These are phyloP conservation scores for Carex sylvatica DNA, from an alignment of 202 grass and related monocot species.

Conservation along the genomic window DNA sequence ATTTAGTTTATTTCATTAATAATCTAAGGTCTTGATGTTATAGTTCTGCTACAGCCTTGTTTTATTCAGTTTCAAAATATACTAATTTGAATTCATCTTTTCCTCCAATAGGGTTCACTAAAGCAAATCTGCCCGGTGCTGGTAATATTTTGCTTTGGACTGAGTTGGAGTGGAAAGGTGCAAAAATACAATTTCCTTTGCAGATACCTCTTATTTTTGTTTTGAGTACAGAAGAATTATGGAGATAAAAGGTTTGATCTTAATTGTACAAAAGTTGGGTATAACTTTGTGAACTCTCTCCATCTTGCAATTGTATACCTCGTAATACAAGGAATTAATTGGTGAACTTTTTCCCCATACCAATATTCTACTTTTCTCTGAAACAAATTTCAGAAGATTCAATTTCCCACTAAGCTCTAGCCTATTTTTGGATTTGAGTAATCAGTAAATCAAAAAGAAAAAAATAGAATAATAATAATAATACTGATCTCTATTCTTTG, in stretches of 20 bases:
- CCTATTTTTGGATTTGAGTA: not conserved
- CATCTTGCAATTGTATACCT: not conserved
- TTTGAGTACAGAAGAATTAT: not conserved
- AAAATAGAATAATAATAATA: not conserved
- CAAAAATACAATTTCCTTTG: not conserved
- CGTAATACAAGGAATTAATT: not conserved
- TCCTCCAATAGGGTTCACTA: not conserved
- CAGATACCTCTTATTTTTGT: not conserved
- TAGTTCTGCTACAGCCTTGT: not conserved
- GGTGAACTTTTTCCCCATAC: not conserved
- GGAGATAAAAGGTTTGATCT: not conserved
- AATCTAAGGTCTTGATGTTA: not conserved
- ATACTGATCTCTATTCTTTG: not conserved
- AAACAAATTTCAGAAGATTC: not conserved
- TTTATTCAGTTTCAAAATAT: not conserved
- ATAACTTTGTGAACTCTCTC: not conserved
- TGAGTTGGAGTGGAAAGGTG: not conserved
- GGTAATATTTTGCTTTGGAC: not conserved
- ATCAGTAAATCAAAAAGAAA: not conserved
- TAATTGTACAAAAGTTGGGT: not conserved
- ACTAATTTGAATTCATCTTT: not conserved
- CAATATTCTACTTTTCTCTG: not conserved
- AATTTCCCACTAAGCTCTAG: not conserved
- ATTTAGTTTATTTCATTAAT: not conserved
- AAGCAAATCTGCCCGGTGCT: not conserved